A percentile compares a stretch with the other conserved stretches of the same genome.
Evolutionary conservation across 345 rosid genomes (phyloP).

Genomic region (Brassica napus): Da-Ae NC_063438.1:5827001-5827500

Average conservation of each 20-base stretch:
- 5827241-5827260: background rate
- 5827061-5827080: background rate
- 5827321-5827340: constrained; percentile 88
- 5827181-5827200: constrained; percentile 56
- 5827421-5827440: background rate
- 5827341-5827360: constrained; percentile 95
- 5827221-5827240: background rate
- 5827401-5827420: constrained; percentile 57
- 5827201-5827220: background rate
- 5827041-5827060: background rate
- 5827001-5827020: constrained; percentile 92
- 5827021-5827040: constrained; percentile 62
- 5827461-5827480: constrained; percentile 2
- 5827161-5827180: constrained; percentile 85
- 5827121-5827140: constrained; percentile 73
- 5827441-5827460: constrained; percentile 8
- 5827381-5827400: constrained; percentile 37
- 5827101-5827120: background rate
- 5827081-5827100: constrained; percentile 6
- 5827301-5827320: constrained; percentile 78
- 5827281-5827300: constrained; percentile 51
- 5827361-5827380: constrained; percentile 60
- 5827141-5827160: constrained; percentile 83
- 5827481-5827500: constrained; percentile 52
- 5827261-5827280: background rate